Percentiles rank a stretch among this genome's conserved stretches.
Evolutionary conservation across 257 asterid genomes (phyloP).

Genomic region (Pogostemon cablin): DNA sequence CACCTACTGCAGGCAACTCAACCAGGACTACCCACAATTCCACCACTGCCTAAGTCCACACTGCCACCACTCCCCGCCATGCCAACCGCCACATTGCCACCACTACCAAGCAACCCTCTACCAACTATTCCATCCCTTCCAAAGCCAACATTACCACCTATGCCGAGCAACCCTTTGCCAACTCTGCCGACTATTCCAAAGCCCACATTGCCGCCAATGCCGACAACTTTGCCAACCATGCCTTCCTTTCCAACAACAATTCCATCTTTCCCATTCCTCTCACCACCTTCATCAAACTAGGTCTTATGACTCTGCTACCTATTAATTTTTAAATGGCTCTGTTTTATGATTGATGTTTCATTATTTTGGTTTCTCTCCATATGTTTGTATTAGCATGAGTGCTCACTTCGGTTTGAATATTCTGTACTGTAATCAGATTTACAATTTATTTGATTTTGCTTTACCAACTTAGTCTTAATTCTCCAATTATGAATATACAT

Average conservation of each 20-base stretch:
- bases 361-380: no score
- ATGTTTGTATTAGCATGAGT: no score
- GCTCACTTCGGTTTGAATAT: no score
- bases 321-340: no score
- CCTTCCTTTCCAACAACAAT: conserved; percentile 38
- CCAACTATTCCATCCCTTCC: conserved; percentile 29
- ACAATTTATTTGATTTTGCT: no score
- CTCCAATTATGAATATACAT: no score
- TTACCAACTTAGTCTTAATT: no score
- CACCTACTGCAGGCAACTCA: conserved; percentile 37
- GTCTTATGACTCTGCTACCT: neutral
- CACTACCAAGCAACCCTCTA: conserved; percentile 22
- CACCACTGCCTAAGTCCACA: conserved; percentile 34
- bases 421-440: no score
- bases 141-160: conserved; percentile 22
- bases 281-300: conserved; percentile 46
- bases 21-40: conserved; percentile 36
- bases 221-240: conserved; percentile 34
- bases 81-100: neutral
- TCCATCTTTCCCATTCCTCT: conserved; percentile 40
- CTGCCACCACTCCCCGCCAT: neutral
- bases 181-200: no score
- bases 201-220: conserved; percentile 37
- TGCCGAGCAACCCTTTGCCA: conserved; percentile 26
- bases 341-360: no score